Base-by-base conservation (phyloP, 768 basidiomycete genomes). In the Leccinum fibrillosum region DNA sequence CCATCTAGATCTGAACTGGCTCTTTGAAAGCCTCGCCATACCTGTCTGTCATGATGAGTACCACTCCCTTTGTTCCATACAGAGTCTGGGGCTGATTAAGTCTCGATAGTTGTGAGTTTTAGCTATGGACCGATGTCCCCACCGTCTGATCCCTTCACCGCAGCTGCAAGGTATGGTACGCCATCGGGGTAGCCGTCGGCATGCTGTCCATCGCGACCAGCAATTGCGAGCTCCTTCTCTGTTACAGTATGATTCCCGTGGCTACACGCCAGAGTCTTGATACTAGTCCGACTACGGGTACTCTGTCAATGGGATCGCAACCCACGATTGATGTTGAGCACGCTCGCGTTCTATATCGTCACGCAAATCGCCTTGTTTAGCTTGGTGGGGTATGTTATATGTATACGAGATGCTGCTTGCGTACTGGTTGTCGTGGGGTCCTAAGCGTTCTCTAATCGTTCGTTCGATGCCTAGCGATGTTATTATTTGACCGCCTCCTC, bases 211-310 rank as follows among this genome's bases (percentile, higher is more conserved):
- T 32, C 21, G 73, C 67, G 6, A 68, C 68, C 25, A 73, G 72
- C 45, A 74, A 78, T 44, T 78, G 77, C 77, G 51, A 62, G 70
- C 52, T 28, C 10, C 19, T 12, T 7, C 42, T 15, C 23, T 15
- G 3, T 28, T 7, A 11, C 28, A 21, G 23, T 5, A 26, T 28
- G 28, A 35, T 53, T 37, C 44, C 30, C 8, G 11, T 62, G 47
- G 15, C 2, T 23, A 50, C 21, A 55, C 17, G 1, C 47, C 23
- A 32, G 11, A 12, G 77, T 77, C 58, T 67, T 78, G 21, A 64
- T 78, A 11, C 61, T 78, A 35, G 63, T 78, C n/a, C 72, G 76
- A 2, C 28, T 78, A 8, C 78, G 77, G 77, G 62, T 73, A 23
- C 60, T 77, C 5, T 76, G 28, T 28, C 28, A 28, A 28, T 77